Percentiles rank a stretch among this genome's conserved stretches.
Conservation (phyloP, 306 rosid genomes). For the Gastrolobium villosum region DNA sequence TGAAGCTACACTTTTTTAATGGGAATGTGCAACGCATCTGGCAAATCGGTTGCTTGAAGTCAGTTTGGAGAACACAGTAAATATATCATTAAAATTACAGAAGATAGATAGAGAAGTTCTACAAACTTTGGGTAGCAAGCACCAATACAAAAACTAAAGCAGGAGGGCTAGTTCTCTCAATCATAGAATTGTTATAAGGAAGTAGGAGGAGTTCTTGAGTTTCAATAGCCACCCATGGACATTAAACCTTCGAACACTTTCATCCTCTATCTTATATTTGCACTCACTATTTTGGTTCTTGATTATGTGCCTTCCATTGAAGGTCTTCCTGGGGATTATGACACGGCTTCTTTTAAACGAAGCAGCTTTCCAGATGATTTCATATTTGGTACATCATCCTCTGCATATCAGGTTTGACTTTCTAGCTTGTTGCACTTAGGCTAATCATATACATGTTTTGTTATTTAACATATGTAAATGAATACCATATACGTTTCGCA, state of each 20-base stretch:
- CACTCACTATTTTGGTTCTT: background rate
- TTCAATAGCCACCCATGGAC: background rate
- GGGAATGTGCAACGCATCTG: too few species aligned
- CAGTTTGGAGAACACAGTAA: too few species aligned
- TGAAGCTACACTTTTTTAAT: too few species aligned
- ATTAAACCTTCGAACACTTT: background rate
- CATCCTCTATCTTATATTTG: background rate
- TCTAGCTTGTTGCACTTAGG: background rate
- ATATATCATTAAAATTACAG: too few species aligned
- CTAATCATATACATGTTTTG: background rate
- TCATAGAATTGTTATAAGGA: background rate
- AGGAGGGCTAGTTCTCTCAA: too few species aligned
- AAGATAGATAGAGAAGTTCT: too few species aligned
- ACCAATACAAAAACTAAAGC: too few species aligned
- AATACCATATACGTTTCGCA: too few species aligned
- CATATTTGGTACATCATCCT: slow-evolving; percentile 53
- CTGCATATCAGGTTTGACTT: slow-evolving; percentile 58
- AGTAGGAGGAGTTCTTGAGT: background rate
- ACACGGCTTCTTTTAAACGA: slow-evolving; percentile 36
- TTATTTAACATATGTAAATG: too few species aligned
- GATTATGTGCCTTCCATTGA: background rate
- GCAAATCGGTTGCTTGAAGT: too few species aligned
- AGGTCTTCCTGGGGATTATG: background rate
- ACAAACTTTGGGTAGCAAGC: too few species aligned
- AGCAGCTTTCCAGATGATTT: slow-evolving; percentile 51